Percentiles rank a stretch among this genome's conserved stretches.
Conservation (phyloP, 179 eudicot genomes). For the Beta lomatogona region DNA sequence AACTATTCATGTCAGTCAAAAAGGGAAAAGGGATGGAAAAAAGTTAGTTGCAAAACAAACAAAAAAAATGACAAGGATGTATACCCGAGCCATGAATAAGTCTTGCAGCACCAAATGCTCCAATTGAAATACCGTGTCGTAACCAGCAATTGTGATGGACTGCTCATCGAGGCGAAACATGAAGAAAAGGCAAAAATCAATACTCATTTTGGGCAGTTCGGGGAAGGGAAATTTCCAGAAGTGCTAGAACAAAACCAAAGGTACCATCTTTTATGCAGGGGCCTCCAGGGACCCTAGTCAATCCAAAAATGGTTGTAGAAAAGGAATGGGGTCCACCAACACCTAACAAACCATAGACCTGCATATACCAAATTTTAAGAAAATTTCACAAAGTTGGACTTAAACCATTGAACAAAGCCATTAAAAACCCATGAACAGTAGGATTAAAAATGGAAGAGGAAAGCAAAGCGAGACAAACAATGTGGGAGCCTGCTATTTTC, state of each 20-base stretch:
- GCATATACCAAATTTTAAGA: background rate
- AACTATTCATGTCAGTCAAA: background rate
- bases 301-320: background rate
- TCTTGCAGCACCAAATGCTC: conserved; percentile 40
- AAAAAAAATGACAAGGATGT: background rate
- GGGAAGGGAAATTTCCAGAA: too few relatives aligned
- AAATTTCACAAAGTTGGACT: background rate
- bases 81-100: conserved; percentile 75
- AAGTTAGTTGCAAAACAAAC: background rate
- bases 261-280: background rate
- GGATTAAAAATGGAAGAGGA: background rate
- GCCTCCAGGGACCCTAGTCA: background rate
- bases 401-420: background rate
- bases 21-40: background rate
- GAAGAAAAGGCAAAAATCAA: background rate
- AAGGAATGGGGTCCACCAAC: background rate
- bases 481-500: too few relatives aligned
- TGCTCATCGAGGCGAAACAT: conserved; percentile 1
- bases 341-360: background rate
- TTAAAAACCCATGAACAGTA: too few relatives aligned
- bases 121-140: conserved; percentile 33
- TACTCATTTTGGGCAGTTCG: background rate
- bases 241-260: background rate
- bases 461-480: background rate
- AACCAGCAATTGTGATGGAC: conserved; percentile 31